Percentiles rank a stretch among this genome's conserved stretches.
Conservation (phyloP, 805 yeast genomes). For the Spathaspora hagerdaliae region DNA sequence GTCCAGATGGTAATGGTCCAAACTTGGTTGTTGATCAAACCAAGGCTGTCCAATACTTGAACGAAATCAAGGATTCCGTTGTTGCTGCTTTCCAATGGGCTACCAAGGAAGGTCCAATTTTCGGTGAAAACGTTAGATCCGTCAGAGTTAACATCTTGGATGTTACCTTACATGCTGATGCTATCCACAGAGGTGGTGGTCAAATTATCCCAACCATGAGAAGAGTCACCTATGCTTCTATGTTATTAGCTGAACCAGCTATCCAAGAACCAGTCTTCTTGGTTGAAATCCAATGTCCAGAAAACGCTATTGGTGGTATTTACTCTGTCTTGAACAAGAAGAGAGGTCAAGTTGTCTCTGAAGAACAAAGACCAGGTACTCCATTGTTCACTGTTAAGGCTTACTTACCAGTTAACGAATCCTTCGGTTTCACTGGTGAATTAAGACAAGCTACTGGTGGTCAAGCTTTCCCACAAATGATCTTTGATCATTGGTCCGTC, state of each 20-base stretch:
- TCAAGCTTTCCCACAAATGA: conserved; percentile 99
- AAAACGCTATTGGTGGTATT: conserved; percentile 99
- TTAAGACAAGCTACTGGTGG: conserved; percentile 99
- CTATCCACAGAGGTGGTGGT: conserved; percentile 99
- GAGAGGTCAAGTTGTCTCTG: conserved; percentile 99
- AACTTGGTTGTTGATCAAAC: conserved; percentile 99
- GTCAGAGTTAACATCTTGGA: conserved; percentile 97
- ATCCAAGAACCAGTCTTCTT: conserved; percentile 99
- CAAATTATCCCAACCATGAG: conserved; percentile 99
- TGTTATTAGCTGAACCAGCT: conserved; percentile 97
- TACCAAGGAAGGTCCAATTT: conserved; percentile 98
- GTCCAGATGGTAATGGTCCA: conserved; percentile 99
- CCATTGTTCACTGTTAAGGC: conserved; percentile 99
- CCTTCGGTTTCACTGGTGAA: conserved; percentile 99
- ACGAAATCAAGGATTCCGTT: conserved; percentile 98
- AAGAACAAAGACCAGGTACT: conserved; percentile 99
- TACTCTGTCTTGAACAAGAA: conserved; percentile 98
- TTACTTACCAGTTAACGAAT: conserved; percentile 99
- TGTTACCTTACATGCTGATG: conserved; percentile 99
- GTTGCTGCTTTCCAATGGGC: conserved; percentile 99
- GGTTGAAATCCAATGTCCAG: conserved; percentile 99
- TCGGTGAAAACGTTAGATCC: conserved; percentile 95
- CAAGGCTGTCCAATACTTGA: conserved; percentile 98
- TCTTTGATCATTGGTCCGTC: conserved; percentile 97
- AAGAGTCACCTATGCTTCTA: conserved; percentile 98